These are phyloP conservation scores for Trichoderma sp. DNA, from an alignment of 2,329 filamentous ascomycete genomes.

Conservation along the genomic window DNA sequence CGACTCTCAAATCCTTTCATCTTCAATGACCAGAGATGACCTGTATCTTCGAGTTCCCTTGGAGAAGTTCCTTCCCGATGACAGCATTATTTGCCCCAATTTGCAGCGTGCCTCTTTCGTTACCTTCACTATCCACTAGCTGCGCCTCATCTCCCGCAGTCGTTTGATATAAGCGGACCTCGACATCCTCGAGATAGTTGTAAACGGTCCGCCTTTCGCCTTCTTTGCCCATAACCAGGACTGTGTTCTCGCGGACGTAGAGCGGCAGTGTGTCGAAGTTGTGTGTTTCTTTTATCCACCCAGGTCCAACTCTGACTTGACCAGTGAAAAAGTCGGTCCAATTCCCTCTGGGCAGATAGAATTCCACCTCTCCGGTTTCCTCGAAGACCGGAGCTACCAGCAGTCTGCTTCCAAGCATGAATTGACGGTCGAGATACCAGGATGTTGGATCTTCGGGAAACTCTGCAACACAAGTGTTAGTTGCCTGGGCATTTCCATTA, in stretches of 20 bases:
- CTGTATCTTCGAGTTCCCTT: background rate
- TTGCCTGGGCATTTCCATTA: fast-evolving
- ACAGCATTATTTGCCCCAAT: background rate
- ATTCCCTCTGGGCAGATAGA: constrained; percentile 60
- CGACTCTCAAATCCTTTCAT: no score
- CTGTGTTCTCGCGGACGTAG: constrained; percentile 58
- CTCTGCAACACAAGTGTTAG: constrained; percentile 44
- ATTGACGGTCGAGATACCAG: constrained; percentile 70
- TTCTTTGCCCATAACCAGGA: constrained; percentile 50
- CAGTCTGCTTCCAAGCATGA: constrained; percentile 69
- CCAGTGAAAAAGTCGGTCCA: constrained; percentile 55
- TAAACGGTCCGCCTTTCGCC: constrained; percentile 47
- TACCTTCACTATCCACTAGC: constrained; percentile 49
- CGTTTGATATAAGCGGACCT: constrained; percentile 51
- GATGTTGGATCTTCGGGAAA: constrained; percentile 70
- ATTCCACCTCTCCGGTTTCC: constrained; percentile 64
- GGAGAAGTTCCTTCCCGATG: background rate
- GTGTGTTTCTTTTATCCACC: constrained; percentile 64
- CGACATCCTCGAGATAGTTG: constrained; percentile 51
- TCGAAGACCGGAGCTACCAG: constrained; percentile 67
- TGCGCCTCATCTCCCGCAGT: constrained; percentile 46
- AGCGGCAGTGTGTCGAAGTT: constrained; percentile 61
- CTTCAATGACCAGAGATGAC: background rate
- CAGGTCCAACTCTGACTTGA: constrained; percentile 52
- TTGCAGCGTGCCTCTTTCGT: constrained; percentile 25